These are phyloP conservation scores for Podospora pseudoanserina DNA, from an alignment of 495 filamentous ascomycete species.

Conservation along the genomic window DNA sequence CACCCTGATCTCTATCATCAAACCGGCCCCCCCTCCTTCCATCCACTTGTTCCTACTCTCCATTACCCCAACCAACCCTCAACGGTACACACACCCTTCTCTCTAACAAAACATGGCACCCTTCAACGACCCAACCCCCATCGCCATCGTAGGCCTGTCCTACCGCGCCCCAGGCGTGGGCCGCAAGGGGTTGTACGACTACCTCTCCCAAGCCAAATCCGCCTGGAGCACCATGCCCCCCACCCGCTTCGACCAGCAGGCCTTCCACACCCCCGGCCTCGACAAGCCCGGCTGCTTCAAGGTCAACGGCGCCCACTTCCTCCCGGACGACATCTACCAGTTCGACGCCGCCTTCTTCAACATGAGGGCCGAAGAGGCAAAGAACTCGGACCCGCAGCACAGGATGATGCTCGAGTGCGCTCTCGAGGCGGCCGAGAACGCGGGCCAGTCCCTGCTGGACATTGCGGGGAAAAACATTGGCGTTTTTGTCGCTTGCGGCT, in stretches of 20 bases:
- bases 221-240: conserved; percentile 3
- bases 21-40: neutral
- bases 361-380: conserved; percentile 33
- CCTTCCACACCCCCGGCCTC: neutral
- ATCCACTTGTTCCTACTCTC: neutral
- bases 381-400: conserved; percentile 36
- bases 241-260: neutral
- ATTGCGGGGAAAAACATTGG: conserved; percentile 38
- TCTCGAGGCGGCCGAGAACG: conserved; percentile 41
- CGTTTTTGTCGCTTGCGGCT: conserved; percentile 45
- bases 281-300: conserved; percentile 3
- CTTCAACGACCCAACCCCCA: neutral
- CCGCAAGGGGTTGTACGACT: conserved; percentile 1
- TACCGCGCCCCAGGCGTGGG: conserved; percentile 1
- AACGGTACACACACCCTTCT: neutral
- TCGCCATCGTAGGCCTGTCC: conserved; percentile 1
- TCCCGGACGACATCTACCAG: conserved; percentile 30
- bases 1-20: neutral
- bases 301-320: conserved; percentile 25
- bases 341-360: conserved; percentile 41
- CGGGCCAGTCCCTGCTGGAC: conserved; percentile 37
- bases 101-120: neutral
- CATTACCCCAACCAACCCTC: neutral
- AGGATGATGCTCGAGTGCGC: conserved; percentile 38
- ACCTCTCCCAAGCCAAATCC: conserved; percentile 3